These are phyloP conservation scores for Nicotiana knightiana DNA, from an alignment of 257 asterid genomes.

Conservation along the genomic window DNA sequence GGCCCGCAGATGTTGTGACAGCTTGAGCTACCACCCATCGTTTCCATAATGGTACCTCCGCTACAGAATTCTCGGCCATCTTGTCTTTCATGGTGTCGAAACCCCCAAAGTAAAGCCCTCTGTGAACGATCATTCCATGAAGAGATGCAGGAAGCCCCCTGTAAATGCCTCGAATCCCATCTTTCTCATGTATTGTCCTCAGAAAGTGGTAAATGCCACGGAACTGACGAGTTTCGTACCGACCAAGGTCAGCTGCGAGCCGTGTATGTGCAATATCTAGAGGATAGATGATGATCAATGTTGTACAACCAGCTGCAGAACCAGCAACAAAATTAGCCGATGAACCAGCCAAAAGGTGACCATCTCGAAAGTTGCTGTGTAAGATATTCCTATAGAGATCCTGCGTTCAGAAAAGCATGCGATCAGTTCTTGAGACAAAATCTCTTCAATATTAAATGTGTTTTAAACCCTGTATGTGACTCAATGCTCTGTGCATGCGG, in stretches of 20 bases:
- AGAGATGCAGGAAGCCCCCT: constrained; percentile 83
- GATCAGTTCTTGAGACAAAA: constrained; percentile 1
- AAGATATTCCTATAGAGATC: constrained; percentile 73
- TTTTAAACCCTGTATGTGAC: not conserved
- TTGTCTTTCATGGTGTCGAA: constrained; percentile 76
- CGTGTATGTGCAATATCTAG: constrained; percentile 97
- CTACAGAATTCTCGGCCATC: constrained; percentile 38
- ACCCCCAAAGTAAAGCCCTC: constrained; percentile 88
- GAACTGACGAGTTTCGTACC: constrained; percentile 71
- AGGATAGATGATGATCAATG: constrained; percentile 80
- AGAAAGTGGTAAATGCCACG: constrained; percentile 78
- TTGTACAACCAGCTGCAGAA: constrained; percentile 87
- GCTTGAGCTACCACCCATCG: constrained; percentile 94
- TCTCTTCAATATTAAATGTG: not conserved
- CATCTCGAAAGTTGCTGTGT: constrained; percentile 45
- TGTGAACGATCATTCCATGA: constrained; percentile 87
- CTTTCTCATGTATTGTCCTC: constrained; percentile 43
- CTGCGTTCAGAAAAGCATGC: constrained; percentile 29
- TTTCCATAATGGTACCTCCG: constrained; percentile 73
- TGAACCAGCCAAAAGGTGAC: constrained; percentile 62
- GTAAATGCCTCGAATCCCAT: constrained; percentile 82
- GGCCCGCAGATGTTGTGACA: constrained; percentile 85
- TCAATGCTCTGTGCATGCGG: not conserved
- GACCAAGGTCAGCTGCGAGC: constrained; percentile 91
- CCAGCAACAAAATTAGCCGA: constrained; percentile 79